Evolutionary conservation across 352 stramenopile genomes (phyloP).

Genomic region (Phytophthora citricola): DNA sequence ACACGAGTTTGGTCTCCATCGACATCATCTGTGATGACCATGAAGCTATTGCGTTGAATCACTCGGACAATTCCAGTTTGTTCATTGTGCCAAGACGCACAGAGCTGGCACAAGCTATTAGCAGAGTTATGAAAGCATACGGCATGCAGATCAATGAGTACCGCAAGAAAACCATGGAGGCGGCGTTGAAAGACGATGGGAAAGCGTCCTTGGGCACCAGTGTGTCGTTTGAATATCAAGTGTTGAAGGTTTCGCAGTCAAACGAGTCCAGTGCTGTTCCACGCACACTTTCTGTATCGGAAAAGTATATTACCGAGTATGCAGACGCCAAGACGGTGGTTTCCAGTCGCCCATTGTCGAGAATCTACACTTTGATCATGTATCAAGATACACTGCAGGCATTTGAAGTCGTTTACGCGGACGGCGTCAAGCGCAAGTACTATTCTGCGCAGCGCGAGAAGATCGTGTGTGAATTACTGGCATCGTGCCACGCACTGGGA

Average conservation of each 20-base stretch:
- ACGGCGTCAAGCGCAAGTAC: constrained; percentile 77
- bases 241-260: constrained; percentile 61
- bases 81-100: constrained; percentile 74
- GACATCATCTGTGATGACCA: constrained; percentile 83
- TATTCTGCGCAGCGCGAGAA: constrained; percentile 71
- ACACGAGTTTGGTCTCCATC: constrained; percentile 85
- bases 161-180: constrained; percentile 80
- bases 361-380: constrained; percentile 77
- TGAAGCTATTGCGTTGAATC: constrained; percentile 75
- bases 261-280: constrained; percentile 43
- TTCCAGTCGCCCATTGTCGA: constrained; percentile 69
- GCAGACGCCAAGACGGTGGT: constrained; percentile 61
- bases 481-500: constrained; percentile 76
- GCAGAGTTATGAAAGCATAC: constrained; percentile 76
- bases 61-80: constrained; percentile 84
- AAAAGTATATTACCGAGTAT: constrained; percentile 76
- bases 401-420: constrained; percentile 81
- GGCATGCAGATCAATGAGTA: constrained; percentile 88
- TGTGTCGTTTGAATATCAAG: constrained; percentile 75
- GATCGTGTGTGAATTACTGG: constrained; percentile 76
- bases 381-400: constrained; percentile 64
- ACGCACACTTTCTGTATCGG: constrained; percentile 67
- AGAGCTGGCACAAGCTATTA: constrained; percentile 75
- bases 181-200: constrained; percentile 55
- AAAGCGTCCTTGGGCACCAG: constrained; percentile 33